Evolutionary conservation across 768 basidiomycete species (phyloP).

Genomic region (Rhodotorula taiwanensis): DNA sequence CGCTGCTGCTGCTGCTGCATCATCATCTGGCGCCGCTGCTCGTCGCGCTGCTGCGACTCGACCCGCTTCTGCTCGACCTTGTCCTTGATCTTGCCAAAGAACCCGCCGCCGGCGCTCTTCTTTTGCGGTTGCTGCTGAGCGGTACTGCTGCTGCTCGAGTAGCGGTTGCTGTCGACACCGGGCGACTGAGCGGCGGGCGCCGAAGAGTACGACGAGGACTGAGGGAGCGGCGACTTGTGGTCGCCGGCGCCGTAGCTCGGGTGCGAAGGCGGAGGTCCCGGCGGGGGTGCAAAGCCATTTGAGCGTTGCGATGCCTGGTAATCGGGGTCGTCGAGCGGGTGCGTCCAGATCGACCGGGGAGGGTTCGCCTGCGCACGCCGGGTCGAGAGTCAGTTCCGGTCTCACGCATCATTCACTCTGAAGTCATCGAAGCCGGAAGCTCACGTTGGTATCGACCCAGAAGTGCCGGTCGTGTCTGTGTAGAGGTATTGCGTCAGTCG

Average conservation of each 20-base stretch:
- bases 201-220: background rate
- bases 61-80: slow-evolving; percentile 16
- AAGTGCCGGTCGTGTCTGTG: slow-evolving; percentile 19
- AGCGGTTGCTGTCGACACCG: too few relatives aligned
- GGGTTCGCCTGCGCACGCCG: slow-evolving; percentile 49
- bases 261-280: slow-evolving; percentile 23
- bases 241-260: background rate
- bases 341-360: slow-evolving; percentile 63
- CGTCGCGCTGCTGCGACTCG: background rate
- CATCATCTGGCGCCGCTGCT: slow-evolving; percentile 6
- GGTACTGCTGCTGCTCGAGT: background rate
- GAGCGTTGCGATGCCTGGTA: slow-evolving; percentile 54
- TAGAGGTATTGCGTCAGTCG: too few relatives aligned
- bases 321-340: slow-evolving; percentile 64
- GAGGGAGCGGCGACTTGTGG: too few relatives aligned
- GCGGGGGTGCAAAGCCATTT: slow-evolving; percentile 11
- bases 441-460: slow-evolving; percentile 30
- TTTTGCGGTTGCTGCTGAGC: background rate
- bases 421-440: background rate
- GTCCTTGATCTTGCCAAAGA: slow-evolving; percentile 17
- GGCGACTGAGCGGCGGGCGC: background rate
- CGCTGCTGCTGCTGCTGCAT: slow-evolving; percentile 16
- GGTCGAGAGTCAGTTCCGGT: background rate
- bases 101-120: background rate
- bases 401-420: too few relatives aligned